Percentiles rank a stretch among this genome's conserved stretches.
Evolutionary conservation across 2,329 filamentous ascomycete species (phyloP).

Genomic region (Colletotrichum aenigma): DNA sequence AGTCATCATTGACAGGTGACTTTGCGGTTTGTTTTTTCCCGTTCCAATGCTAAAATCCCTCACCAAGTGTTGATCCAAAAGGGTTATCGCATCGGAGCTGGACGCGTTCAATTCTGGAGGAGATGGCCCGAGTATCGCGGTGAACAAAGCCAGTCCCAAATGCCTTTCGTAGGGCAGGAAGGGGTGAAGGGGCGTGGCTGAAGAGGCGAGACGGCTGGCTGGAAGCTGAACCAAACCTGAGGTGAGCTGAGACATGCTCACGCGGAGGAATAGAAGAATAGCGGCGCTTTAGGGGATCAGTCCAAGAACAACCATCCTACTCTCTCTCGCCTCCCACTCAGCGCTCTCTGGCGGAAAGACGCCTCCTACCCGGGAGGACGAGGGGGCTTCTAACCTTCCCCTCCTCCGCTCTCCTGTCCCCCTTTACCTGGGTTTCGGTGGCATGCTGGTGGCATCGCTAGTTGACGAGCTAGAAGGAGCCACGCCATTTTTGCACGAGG

Average conservation of each 20-base stretch:
- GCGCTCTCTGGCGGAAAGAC: no score
- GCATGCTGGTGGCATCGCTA: conserved; percentile 1
- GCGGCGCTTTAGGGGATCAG: background rate
- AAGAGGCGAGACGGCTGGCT: background rate
- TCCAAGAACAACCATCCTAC: background rate
- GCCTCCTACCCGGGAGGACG: background rate
- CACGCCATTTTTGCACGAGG: background rate
- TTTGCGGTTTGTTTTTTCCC: background rate
- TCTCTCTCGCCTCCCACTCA: background rate
- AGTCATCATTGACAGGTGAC: background rate
- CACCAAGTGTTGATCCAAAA: background rate
- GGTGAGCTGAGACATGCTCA: conserved; percentile 13
- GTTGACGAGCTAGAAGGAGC: background rate
- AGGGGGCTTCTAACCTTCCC: background rate
- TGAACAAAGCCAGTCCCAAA: background rate
- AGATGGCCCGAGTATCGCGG: background rate
- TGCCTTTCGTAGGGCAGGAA: background rate
- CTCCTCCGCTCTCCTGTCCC: background rate
- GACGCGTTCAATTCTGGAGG: background rate
- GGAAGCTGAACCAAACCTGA: background rate
- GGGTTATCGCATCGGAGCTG: background rate
- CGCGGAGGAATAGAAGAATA: background rate
- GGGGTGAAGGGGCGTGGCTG: background rate
- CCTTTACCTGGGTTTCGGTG: background rate
- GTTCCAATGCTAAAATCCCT: background rate